phyloP scores from a whole-genome alignment of 768 basidiomycete genomes.

The Cyathus striatus region DNA sequence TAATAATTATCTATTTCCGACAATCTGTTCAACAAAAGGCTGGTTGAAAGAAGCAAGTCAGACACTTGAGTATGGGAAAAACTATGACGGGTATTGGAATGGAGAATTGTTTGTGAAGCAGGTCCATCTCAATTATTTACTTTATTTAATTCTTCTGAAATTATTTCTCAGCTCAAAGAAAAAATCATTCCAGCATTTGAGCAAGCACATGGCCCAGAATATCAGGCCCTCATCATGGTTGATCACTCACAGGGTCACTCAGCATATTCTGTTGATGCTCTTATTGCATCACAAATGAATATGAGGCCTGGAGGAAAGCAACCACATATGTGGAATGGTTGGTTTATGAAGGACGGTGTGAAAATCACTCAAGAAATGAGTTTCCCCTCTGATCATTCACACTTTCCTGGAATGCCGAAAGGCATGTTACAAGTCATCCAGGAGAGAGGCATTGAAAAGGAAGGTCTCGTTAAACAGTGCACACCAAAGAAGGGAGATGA shows the following conservation, averaged over 20 bases:
- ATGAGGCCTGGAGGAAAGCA: slow-evolving; percentile 33
- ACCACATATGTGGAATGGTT: slow-evolving; percentile 22
- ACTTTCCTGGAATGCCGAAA: slow-evolving; percentile 17
- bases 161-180: slow-evolving; percentile 15
- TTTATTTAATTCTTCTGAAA: background rate
- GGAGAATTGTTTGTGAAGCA: slow-evolving; percentile 16
- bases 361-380: slow-evolving; percentile 25
- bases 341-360: slow-evolving; percentile 19
- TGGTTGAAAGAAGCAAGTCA: slow-evolving; percentile 20
- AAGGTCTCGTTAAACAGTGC: slow-evolving; percentile 11
- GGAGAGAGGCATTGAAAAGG: slow-evolving; percentile 9
- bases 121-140: slow-evolving; percentile 10
- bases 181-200: slow-evolving; percentile 26
- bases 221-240: slow-evolving; percentile 30
- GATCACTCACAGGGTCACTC: slow-evolving; percentile 38
- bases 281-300: slow-evolving; percentile 29
- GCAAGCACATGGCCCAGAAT: slow-evolving; percentile 20
- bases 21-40: slow-evolving; percentile 27
- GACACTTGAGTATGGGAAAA: slow-evolving; percentile 28
- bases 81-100: slow-evolving; percentile 19
- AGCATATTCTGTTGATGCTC: slow-evolving; percentile 30
- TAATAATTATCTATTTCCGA: too few species aligned
- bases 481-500: slow-evolving; percentile 10
- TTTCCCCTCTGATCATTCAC: slow-evolving; percentile 25
- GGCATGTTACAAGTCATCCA: slow-evolving; percentile 14